A percentile compares a stretch with the other conserved stretches of the same genome.
Evolutionary conservation across 225 moss, liverwort and hornwort genomes (phyloP).

Genomic region (Neckera pumila): DNA sequence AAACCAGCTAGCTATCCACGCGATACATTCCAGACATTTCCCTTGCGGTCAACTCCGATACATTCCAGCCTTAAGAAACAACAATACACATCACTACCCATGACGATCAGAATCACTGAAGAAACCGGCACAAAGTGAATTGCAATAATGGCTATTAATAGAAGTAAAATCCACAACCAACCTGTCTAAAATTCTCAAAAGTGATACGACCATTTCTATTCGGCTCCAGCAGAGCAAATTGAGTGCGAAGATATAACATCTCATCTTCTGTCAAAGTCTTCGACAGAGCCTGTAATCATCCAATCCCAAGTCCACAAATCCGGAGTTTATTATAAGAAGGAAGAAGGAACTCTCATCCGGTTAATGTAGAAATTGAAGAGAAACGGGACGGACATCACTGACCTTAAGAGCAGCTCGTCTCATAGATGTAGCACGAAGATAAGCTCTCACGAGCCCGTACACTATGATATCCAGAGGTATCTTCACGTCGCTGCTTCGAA

Average conservation of each 20-base stretch:
- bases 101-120: background rate
- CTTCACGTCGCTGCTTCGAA: conserved; percentile 65
- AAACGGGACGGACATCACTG: background rate
- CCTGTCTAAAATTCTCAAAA: conserved; percentile 92
- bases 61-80: background rate
- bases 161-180: background rate
- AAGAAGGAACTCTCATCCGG: background rate
- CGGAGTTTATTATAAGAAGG: background rate
- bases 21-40: background rate
- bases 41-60: background rate
- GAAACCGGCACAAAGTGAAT: background rate
- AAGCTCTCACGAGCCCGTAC: conserved; percentile 82
- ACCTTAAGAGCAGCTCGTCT: conserved; percentile 91
- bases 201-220: conserved; percentile 79
- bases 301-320: background rate
- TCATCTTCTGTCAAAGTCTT: conserved; percentile 92
- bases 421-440: conserved; percentile 90
- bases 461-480: conserved; percentile 91
- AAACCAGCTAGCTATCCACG: background rate
- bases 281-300: conserved; percentile 67
- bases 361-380: background rate
- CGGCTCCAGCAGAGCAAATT: conserved; percentile 88
- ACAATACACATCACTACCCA: background rate
- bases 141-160: background rate
- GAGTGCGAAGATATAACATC: conserved; percentile 72